Percentiles rank a stretch among this genome's conserved stretches.
Conservation (phyloP, 2,329 filamentous ascomycete species). For the Colletotrichum caudatum region DNA sequence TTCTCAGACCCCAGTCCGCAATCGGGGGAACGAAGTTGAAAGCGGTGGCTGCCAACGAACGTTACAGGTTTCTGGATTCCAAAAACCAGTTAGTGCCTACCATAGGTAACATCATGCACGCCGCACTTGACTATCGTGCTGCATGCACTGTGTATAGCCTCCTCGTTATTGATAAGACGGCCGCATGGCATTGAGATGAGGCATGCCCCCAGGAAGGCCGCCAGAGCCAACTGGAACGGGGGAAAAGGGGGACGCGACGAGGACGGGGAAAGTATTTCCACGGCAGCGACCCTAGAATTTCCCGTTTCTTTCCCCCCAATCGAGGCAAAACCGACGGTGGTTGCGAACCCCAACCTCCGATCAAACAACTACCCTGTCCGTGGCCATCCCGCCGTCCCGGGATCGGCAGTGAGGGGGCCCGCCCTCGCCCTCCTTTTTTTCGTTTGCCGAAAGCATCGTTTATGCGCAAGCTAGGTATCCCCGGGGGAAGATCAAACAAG, state of each 20-base stretch:
- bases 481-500: slow-evolving; percentile 36
- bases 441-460: slow-evolving; percentile 24
- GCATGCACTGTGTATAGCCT: not conserved
- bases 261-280: not conserved
- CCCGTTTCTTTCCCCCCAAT: not conserved
- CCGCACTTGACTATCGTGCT: not conserved
- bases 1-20: not conserved
- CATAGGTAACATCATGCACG: not conserved
- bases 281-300: not conserved
- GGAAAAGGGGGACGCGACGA: not conserved
- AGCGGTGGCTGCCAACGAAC: not conserved
- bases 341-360: slow-evolving; percentile 21
- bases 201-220: not conserved
- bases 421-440: slow-evolving; percentile 5
- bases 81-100: not conserved
- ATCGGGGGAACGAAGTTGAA: no score
- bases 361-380: slow-evolving; percentile 31
- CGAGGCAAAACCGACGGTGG: slow-evolving; percentile 1
- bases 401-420: slow-evolving; percentile 19
- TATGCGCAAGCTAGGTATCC: slow-evolving; percentile 31
- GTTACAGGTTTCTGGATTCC: not conserved
- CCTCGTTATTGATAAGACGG: no score
- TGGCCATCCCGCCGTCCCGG: not conserved
- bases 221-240: not conserved
- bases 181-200: not conserved